phyloP scores from a whole-genome alignment of 305 asterid species.

The Withania somnifera region DNA sequence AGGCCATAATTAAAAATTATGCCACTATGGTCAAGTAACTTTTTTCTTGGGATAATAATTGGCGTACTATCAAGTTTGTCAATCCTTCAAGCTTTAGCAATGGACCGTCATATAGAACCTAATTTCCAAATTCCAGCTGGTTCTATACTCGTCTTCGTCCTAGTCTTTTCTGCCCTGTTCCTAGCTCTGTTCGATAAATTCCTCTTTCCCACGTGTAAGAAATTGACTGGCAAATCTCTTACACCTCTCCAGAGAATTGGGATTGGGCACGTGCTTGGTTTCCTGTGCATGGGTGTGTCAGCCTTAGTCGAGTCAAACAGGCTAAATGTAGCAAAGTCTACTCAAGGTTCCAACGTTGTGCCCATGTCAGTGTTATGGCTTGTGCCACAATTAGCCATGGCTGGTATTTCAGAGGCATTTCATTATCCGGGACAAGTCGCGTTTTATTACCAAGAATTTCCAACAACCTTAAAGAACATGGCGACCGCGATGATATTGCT shows the following conservation, averaged over 20 bases:
- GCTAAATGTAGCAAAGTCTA: background rate
- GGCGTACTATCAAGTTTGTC: conserved; percentile 8
- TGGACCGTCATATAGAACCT: conserved; percentile 22
- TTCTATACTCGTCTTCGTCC: conserved; percentile 18
- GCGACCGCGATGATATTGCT: conserved; percentile 33
- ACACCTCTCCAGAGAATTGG: conserved; percentile 37
- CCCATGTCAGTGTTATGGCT: conserved; percentile 31
- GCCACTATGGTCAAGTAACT: conserved; percentile 36
- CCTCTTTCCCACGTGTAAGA: conserved; percentile 18
- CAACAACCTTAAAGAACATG: conserved; percentile 25
- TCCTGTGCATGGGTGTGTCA: conserved; percentile 21
- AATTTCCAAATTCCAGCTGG: conserved; percentile 25
- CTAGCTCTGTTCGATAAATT: conserved; percentile 10
- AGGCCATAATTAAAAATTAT: conserved; percentile 31
- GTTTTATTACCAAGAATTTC: conserved; percentile 35
- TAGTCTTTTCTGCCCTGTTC: conserved; percentile 16
- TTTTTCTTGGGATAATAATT: conserved; percentile 14
- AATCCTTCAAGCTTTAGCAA: conserved; percentile 21
- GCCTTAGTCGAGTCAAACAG: conserved; percentile 38
- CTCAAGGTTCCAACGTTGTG: background rate
- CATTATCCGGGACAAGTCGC: conserved; percentile 15
- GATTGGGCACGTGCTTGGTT: conserved; percentile 28
- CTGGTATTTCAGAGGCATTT: conserved; percentile 21
- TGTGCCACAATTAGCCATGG: conserved; percentile 5
- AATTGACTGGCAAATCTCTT: background rate